phyloP scores from a whole-genome alignment of 2,329 filamentous ascomycete genomes.

The Colletotrichum kahawae region DNA sequence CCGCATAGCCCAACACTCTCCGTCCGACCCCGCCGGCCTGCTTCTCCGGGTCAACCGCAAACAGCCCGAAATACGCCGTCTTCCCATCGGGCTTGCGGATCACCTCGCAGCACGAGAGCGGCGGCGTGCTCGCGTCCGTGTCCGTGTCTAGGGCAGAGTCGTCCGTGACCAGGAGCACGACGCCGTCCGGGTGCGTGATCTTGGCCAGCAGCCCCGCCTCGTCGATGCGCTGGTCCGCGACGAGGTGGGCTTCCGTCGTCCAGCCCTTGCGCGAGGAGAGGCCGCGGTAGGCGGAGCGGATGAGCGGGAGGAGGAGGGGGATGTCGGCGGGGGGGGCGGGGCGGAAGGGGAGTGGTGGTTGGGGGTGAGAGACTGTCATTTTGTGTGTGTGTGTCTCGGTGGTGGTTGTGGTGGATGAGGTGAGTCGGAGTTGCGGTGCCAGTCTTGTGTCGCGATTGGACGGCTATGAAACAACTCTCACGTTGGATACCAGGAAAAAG shows the following conservation, averaged over 20 bases:
- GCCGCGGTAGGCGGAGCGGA: slow-evolving; percentile 51
- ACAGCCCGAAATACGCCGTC: slow-evolving; percentile 48
- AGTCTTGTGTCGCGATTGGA: background rate
- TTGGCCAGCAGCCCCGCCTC: slow-evolving; percentile 38
- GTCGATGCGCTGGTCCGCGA: slow-evolving; percentile 49
- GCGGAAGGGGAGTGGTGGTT: slow-evolving; percentile 33
- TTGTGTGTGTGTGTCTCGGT: background rate
- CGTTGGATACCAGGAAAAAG: background rate
- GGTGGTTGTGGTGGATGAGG: background rate
- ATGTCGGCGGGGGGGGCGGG: slow-evolving; percentile 38
- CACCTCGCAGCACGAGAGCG: slow-evolving; percentile 52
- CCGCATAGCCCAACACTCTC: slow-evolving; percentile 44
- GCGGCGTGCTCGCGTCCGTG: background rate
- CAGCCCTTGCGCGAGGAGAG: slow-evolving; percentile 44
- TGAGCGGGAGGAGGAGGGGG: slow-evolving; percentile 38
- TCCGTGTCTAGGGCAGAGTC: background rate
- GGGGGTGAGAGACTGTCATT: background rate
- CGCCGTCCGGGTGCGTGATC: slow-evolving; percentile 40
- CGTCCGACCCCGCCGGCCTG: slow-evolving; percentile 51
- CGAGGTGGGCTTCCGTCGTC: slow-evolving; percentile 52
- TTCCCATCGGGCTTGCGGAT: slow-evolving; percentile 12
- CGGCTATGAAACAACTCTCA: background rate
- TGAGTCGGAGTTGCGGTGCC: background rate
- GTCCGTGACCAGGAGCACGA: slow-evolving; percentile 42
- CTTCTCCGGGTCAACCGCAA: slow-evolving; percentile 47